Conservation (phyloP, 2,329 filamentous ascomycete species). For the Aspergillus unguis region DNA sequence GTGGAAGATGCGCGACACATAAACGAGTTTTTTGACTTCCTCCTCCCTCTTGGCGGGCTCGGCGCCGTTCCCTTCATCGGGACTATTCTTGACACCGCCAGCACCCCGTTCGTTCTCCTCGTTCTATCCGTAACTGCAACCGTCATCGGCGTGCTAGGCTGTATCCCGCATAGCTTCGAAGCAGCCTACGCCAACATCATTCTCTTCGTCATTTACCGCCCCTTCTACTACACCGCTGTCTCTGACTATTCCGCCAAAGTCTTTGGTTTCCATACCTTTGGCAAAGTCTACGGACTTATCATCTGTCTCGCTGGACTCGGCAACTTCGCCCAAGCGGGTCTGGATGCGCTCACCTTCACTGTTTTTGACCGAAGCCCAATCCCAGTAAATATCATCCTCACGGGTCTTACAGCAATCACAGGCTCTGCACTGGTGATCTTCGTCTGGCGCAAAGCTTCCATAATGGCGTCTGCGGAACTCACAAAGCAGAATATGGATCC, state of each 20-base stretch:
- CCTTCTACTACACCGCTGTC: conserved; percentile 84
- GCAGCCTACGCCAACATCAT: conserved; percentile 69
- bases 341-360: conserved; percentile 74
- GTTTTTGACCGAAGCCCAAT: conserved; percentile 69
- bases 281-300: conserved; percentile 88
- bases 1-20: conserved; percentile 61
- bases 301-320: conserved; percentile 81
- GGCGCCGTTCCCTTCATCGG: conserved; percentile 86
- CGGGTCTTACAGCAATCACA: conserved; percentile 60
- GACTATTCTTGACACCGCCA: conserved; percentile 70
- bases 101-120: conserved; percentile 67
- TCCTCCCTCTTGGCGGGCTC: conserved; percentile 77
- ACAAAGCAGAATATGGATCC: neutral
- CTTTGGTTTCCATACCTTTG: conserved; percentile 87
- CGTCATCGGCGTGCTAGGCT: conserved; percentile 70
- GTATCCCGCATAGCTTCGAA: conserved; percentile 67
- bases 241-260: conserved; percentile 88
- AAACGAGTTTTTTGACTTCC: conserved; percentile 83
- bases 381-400: conserved; percentile 70
- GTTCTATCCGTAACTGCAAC: conserved; percentile 70
- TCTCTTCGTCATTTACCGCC: conserved; percentile 79
- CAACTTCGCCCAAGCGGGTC: conserved; percentile 77
- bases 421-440: conserved; percentile 65
- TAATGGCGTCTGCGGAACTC: conserved; percentile 13
- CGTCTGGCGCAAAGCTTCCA: conserved; percentile 54